phyloP scores from a whole-genome alignment of 2,329 filamentous ascomycete species.

The Fusarium sp. region DNA sequence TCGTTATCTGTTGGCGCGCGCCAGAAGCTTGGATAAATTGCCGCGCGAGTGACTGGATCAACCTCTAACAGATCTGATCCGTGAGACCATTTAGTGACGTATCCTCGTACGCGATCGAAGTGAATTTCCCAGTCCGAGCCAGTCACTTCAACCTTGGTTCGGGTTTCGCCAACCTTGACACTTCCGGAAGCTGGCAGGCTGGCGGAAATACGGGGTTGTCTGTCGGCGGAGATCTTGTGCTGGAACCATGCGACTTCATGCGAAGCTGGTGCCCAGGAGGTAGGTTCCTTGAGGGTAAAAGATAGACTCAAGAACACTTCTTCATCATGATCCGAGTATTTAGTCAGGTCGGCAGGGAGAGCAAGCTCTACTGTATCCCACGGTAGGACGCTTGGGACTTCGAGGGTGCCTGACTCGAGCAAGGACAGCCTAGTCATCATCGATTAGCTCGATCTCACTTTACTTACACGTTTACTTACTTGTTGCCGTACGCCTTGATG shows the following conservation, averaged over 20 bases:
- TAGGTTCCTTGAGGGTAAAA: background rate
- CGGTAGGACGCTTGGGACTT: background rate
- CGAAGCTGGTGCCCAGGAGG: background rate
- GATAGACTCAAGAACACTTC: background rate
- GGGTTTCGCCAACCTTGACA: background rate
- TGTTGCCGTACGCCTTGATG: background rate
- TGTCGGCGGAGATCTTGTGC: background rate
- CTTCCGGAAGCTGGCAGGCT: background rate
- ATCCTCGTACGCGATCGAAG: slow-evolving; percentile 3
- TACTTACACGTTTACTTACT: background rate
- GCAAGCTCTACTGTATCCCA: background rate
- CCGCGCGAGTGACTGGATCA: background rate
- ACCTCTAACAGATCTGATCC: background rate
- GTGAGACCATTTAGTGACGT: background rate
- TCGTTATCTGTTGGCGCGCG: slow-evolving; percentile 10
- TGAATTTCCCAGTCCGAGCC: background rate
- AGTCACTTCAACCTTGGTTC: background rate
- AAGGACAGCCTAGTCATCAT: rapidly evolving
- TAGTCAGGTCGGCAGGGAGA: background rate
- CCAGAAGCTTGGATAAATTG: slow-evolving; percentile 15
- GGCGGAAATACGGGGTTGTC: rapidly evolving
- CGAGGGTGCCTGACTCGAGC: background rate
- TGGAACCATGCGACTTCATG: slow-evolving; percentile 11
- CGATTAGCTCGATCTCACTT: background rate
- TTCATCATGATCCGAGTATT: background rate